phyloP scores from a whole-genome alignment of 768 basidiomycete genomes.

The Naganishia randhawae region DNA sequence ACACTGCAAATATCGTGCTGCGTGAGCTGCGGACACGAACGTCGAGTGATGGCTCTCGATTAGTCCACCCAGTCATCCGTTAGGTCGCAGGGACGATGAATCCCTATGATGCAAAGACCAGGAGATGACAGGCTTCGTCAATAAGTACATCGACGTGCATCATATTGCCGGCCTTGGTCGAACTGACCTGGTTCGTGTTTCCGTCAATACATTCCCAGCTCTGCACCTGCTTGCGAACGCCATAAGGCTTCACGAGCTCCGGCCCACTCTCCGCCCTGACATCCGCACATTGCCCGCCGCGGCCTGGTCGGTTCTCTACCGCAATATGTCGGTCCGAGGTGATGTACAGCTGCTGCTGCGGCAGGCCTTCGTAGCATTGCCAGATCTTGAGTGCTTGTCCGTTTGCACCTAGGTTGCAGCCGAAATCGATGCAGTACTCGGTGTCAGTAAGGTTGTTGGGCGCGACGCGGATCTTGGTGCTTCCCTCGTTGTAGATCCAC shows the following conservation, averaged over 20 bases:
- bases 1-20: too few species aligned
- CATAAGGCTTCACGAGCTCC: background rate
- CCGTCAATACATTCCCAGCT: slow-evolving; percentile 19
- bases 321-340: background rate
- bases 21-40: too few species aligned
- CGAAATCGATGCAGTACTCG: slow-evolving; percentile 19
- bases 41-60: too few species aligned
- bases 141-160: too few species aligned
- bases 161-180: too few species aligned
- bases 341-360: slow-evolving; percentile 4
- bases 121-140: too few species aligned
- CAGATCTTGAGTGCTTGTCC: slow-evolving; percentile 20
- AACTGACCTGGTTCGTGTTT: slow-evolving; percentile 21
- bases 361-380: background rate
- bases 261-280: slow-evolving; percentile 8
- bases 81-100: too few species aligned
- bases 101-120: too few species aligned
- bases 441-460: slow-evolving; percentile 16
- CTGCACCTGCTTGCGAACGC: slow-evolving; percentile 17
- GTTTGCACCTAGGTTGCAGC: slow-evolving; percentile 7
- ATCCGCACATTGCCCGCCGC: slow-evolving; percentile 17
- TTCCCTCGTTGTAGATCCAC: slow-evolving; percentile 9
- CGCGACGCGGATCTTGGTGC: slow-evolving; percentile 9
- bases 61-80: too few species aligned
- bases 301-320: slow-evolving; percentile 5